A percentile compares a stretch with the other conserved stretches of the same genome.
phyloP scores from a whole-genome alignment of 257 asterid species.

The Asclepias syriaca region DNA sequence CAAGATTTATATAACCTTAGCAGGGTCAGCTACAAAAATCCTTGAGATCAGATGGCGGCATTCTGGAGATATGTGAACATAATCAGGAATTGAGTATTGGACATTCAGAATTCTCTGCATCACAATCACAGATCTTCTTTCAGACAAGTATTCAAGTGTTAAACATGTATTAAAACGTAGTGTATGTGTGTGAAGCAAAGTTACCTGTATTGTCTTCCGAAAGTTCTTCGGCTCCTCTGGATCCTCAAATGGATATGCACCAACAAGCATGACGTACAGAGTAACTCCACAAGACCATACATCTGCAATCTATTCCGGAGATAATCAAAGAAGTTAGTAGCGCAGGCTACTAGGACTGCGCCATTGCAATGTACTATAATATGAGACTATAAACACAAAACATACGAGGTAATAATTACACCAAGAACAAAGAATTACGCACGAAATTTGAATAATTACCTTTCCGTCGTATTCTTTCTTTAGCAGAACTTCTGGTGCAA shows the following conservation, averaged over 20 bases:
- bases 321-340: constrained; percentile 7
- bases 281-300: constrained; percentile 99
- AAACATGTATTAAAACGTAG: not conserved
- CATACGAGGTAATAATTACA: not conserved
- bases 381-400: not conserved
- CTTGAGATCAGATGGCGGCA: constrained; percentile 86
- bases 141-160: constrained; percentile 7
- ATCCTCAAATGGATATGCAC: constrained; percentile 97
- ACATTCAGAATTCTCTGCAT: constrained; percentile 89
- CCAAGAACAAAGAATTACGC: not conserved
- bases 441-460: constrained; percentile 31
- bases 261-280: constrained; percentile 93
- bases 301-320: constrained; percentile 66
- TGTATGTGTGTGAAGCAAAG: not conserved
- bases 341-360: not conserved
- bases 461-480: constrained; percentile 98
- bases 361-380: not conserved
- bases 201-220: constrained; percentile 91
- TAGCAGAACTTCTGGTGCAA: constrained; percentile 93
- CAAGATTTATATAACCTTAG: constrained; percentile 45
- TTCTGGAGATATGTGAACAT: constrained; percentile 85
- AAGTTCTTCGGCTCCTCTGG: constrained; percentile 95
- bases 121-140: constrained; percentile 8
- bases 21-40: constrained; percentile 91
- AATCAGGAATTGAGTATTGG: constrained; percentile 93